phyloP scores from a whole-genome alignment of 176 grass and related monocot genomes.

The Saccharum officinarum region DNA sequence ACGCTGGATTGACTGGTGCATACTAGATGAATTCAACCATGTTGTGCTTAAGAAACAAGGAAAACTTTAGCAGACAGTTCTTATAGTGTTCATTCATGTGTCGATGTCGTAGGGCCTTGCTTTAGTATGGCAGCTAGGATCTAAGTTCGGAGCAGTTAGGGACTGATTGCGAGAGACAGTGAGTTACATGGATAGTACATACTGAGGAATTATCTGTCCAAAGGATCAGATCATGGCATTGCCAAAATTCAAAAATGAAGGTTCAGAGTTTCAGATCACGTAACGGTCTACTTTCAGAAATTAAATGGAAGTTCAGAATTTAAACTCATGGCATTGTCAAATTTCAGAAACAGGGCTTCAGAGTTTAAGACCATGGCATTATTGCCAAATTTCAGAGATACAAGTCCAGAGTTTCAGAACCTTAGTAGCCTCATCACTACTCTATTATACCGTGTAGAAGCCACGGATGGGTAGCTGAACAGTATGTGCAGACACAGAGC shows the following conservation, averaged over 20 bases:
- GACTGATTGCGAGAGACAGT: slow-evolving; percentile 23
- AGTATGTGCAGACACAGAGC: not conserved
- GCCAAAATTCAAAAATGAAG: not conserved
- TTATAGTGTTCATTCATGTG: not conserved
- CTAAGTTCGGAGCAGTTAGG: slow-evolving; percentile 28
- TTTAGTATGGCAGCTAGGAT: slow-evolving; percentile 2
- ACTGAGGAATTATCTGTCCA: not conserved
- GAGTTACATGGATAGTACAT: not conserved
- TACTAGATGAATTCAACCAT: slow-evolving; percentile 48
- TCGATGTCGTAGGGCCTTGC: not conserved
- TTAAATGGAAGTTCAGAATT: not conserved
- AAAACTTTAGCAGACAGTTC: slow-evolving; percentile 23
- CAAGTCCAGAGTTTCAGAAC: not conserved
- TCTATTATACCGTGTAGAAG: not conserved
- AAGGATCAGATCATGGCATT: not conserved
- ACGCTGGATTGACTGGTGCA: slow-evolving; percentile 33
- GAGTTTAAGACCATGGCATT: not conserved
- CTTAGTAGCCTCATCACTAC: not conserved
- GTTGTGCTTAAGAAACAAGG: slow-evolving; percentile 31
- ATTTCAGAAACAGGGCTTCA: not conserved
- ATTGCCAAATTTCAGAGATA: not conserved
- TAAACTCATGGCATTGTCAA: not conserved
- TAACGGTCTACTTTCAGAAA: not conserved
- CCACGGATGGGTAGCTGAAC: slow-evolving; percentile 11
- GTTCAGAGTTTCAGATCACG: not conserved